Base-by-base conservation (phyloP, 2,329 filamentous ascomycete genomes). In the Aspergillus vadensis region DNA sequence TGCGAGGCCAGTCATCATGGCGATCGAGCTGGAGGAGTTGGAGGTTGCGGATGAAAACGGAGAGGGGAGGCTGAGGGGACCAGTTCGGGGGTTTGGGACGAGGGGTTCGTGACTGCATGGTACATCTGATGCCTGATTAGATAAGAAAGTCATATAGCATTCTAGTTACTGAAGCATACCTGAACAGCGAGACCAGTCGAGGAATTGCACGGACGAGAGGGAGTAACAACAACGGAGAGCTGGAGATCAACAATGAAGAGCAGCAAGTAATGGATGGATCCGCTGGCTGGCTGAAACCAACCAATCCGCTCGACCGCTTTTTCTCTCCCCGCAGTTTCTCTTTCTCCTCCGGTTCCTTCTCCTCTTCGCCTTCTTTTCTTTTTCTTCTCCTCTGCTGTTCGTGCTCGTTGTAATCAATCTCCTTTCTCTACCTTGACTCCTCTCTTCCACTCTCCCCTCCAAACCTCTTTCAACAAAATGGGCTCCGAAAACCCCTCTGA, bases 31-130 rank as follows among this genome's bases (percentile, higher is more conserved):
- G 87, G 25, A 99, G 83, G 3, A 98, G 85, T 41, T 88, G 89
- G 43, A 97, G 77, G 72, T 96, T 97, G 38, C 89, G 92, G 55
- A 97, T 80, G 73, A 97, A 95, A 10, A 92, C 81, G 15, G 82
- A 76, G 38, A 89, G 71, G 67, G 87, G 82, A 15, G 83, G 83
- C 15, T 83, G 79, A 43, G 79, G 73, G 19, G 72, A 65, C 72
- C 77, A 81, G 57, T 67, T 69, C 50, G 73, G 57, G 19, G 73
- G 63, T 62, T 72, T 75, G 41, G 71, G 68, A 41, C 73, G 70
- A 47, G 67, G 68, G 52, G 66, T 62, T 67, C 72, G 41, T 68
- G 73, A 63, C 66, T 74, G 74, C 75, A 77, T 78, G 55, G 43
- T 66, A 50, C 60, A 60, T 60, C 52, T 43, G 25, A 12, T 36